phyloP scores from a whole-genome alignment of 352 stramenopile genomes.

The Phytopythium chamaehyphon region DNA sequence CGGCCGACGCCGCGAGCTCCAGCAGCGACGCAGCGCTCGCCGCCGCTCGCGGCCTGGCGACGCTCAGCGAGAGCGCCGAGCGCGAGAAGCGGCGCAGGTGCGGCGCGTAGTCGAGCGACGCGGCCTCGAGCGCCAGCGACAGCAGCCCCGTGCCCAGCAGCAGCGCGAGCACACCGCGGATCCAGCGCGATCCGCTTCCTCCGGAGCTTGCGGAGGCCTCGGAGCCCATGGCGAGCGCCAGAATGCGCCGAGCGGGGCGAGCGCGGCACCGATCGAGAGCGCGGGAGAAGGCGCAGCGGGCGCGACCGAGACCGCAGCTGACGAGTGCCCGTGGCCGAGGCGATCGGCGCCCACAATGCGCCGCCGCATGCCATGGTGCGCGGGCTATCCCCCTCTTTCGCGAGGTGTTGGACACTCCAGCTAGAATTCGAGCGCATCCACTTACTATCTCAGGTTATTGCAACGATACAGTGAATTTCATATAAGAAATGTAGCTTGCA shows the following conservation, averaged over 20 bases:
- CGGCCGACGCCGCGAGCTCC: neutral
- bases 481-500: too few relatives aligned
- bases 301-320: too few relatives aligned
- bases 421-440: too few relatives aligned
- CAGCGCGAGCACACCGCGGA: slow-evolving; percentile 22
- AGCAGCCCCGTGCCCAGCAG: slow-evolving; percentile 23
- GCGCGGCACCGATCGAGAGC: too few relatives aligned
- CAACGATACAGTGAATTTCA: too few relatives aligned
- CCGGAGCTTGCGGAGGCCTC: neutral
- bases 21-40: neutral
- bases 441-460: too few relatives aligned
- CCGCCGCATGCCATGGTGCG: slow-evolving; percentile 1
- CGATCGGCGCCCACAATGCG: slow-evolving; percentile 1
- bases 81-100: slow-evolving; percentile 18
- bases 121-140: slow-evolving; percentile 23
- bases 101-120: slow-evolving; percentile 24
- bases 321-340: too few relatives aligned
- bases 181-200: slow-evolving; percentile 16
- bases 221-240: neutral
- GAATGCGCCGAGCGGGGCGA: too few relatives aligned
- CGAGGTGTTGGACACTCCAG: too few relatives aligned
- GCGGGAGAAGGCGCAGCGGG: too few relatives aligned
- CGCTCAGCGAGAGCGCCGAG: slow-evolving; percentile 4
- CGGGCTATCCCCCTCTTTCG: slow-evolving; percentile 3
- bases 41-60: neutral